These are phyloP conservation scores for Agrocybe pediades DNA, from an alignment of 768 basidiomycete species.

Conservation along the genomic window DNA sequence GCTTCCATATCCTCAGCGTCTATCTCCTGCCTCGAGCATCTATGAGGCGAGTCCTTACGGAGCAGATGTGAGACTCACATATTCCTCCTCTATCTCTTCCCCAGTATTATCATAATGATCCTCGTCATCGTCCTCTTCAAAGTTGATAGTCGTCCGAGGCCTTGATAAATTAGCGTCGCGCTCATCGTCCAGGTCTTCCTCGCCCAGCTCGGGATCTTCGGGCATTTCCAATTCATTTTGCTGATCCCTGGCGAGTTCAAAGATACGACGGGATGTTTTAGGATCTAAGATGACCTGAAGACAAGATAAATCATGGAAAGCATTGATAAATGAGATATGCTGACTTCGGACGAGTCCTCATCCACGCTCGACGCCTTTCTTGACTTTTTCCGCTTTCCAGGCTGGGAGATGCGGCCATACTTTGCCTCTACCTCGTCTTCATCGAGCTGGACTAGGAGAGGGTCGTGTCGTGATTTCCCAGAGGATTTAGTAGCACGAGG, in stretches of 20 bases:
- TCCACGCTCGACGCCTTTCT: slow-evolving; percentile 47
- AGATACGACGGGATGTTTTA: slow-evolving; percentile 83
- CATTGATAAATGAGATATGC: slow-evolving; percentile 13
- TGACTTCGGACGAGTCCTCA: slow-evolving; percentile 60
- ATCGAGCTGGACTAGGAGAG: slow-evolving; percentile 80
- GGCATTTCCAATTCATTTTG: slow-evolving; percentile 82
- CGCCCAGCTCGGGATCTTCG: slow-evolving; percentile 49
- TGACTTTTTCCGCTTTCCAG: slow-evolving; percentile 73
- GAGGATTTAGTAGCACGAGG: slow-evolving; percentile 58
- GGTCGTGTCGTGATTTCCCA: slow-evolving; percentile 77
- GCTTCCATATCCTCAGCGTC: slow-evolving; percentile 88
- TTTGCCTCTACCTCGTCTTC: slow-evolving; percentile 77
- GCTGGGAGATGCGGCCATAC: slow-evolving; percentile 77
- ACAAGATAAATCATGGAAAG: slow-evolving; percentile 10
- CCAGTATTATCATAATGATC: slow-evolving; percentile 51
- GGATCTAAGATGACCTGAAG: slow-evolving; percentile 71
- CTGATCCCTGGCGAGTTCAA: slow-evolving; percentile 90
- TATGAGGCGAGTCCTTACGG: slow-evolving; percentile 1
- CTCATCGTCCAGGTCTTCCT: slow-evolving; percentile 44
- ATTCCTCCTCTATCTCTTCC: slow-evolving; percentile 61
- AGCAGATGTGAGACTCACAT: slow-evolving; percentile 41
- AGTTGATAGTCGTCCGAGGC: slow-evolving; percentile 32
- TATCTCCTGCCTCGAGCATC: slow-evolving; percentile 62
- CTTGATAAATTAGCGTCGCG: slow-evolving; percentile 27
- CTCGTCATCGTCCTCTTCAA: slow-evolving; percentile 59